Base-by-base conservation (phyloP, 2,329 filamentous ascomycete genomes). In the Graphium sp. region DNA sequence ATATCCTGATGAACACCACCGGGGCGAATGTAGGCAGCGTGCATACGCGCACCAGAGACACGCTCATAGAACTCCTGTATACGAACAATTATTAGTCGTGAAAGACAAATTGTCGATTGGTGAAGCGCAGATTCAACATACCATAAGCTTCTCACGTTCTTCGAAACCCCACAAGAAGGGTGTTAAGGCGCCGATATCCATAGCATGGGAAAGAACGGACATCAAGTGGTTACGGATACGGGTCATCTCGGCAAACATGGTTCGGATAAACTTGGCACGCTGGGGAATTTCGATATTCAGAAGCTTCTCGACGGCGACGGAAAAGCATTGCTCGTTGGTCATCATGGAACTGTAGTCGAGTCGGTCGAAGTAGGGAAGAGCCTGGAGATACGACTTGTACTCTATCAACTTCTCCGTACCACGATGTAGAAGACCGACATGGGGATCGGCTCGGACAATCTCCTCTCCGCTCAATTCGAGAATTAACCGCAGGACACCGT, bases 281-380 rank as follows among this genome's bases (percentile, higher is more conserved):
- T 89, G 79, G 15, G 89, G 89, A 38, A 98, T 81, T 52, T 98
- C 91, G 39, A 98, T 66, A 55, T 98, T 98, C 45, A 98, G 65
- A 35, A 98, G 68, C 67, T 98, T 98, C 69, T 98, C 89, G 32
- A 95, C 87, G 13, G 84, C 89, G 40, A 98, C 68, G 21, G 84
- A 74, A 57, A 83, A 98, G 50, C 84, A 93, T 60, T 98, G 89
- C 66, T 98, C 89, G 57, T 98, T 98, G 47, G 89, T 98, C 89
- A 98, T 98, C 91, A 98, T 98, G 46, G 84, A 94, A 43, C 94
- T 85, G 56, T 98, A 98, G 58, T 98, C 89, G 53, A 98, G 67
- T 43, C 89, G 83, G 60, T 98, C 89, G 52, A 98, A 98, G 65
- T 98, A 98, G 32, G 89, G 89, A 49, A 98, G 65, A 33, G 89